Conservation (phyloP, 495 filamentous ascomycete species). For the Thermochaetoides thermophila region DNA sequence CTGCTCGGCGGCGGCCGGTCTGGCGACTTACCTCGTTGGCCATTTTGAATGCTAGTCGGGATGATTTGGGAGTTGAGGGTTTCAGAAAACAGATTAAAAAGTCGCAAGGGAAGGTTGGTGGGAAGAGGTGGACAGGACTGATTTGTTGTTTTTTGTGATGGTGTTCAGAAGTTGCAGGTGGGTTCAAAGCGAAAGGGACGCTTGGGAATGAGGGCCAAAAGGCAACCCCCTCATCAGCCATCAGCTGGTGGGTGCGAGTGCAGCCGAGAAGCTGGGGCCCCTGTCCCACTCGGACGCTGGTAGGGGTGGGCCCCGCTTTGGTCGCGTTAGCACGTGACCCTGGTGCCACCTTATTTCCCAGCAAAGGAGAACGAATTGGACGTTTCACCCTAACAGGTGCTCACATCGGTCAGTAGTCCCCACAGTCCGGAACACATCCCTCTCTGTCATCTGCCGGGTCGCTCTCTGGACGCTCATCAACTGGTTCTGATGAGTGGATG, state of each 20-base stretch:
- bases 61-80: conserved; percentile 8
- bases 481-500: conserved; percentile 3
- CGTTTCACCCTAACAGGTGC: conserved; percentile 14
- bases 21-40: conserved; percentile 58
- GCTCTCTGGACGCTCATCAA: background rate
- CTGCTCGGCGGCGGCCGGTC: too few species aligned
- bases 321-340: conserved; percentile 12
- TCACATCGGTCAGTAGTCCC: conserved; percentile 1
- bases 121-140: conserved; percentile 9
- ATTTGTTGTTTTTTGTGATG: conserved; percentile 22
- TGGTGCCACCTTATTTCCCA: conserved; percentile 6
- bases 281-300: conserved; percentile 9
- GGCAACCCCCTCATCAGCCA: conserved; percentile 15
- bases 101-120: conserved; percentile 5
- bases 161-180: conserved; percentile 8
- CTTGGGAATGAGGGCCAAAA: conserved; percentile 10
- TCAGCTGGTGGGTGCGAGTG: conserved; percentile 10
- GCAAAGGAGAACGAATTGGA: conserved; percentile 3
- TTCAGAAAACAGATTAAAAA: conserved; percentile 1
- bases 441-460: conserved; percentile 1
- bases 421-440: conserved; percentile 5
- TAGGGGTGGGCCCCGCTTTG: conserved; percentile 9
- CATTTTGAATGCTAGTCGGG: conserved; percentile 31
- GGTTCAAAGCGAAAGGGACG: conserved; percentile 17
- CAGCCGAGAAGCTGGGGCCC: conserved; percentile 12